phyloP scores from a whole-genome alignment of 257 asterid species.

The Salvia hispanica region DNA sequence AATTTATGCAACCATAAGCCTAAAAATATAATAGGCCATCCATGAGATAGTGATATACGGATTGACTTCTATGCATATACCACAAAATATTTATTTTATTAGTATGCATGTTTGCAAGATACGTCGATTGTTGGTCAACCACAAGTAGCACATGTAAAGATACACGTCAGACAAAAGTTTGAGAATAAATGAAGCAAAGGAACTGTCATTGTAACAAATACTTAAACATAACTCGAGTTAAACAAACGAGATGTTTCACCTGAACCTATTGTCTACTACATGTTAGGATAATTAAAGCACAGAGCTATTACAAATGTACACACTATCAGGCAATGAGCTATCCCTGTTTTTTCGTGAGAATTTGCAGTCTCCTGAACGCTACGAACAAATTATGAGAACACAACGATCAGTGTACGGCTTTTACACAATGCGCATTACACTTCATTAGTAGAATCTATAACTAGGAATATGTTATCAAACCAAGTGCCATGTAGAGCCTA shows the following conservation, averaged over 20 bases:
- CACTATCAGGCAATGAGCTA: constrained; percentile 21
- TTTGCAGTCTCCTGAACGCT: constrained; percentile 7
- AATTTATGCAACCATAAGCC: constrained; percentile 1
- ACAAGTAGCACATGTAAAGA: neutral
- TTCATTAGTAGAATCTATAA: constrained; percentile 16
- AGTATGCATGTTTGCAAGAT: neutral
- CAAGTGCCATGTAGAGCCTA: neutral
- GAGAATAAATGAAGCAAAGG: neutral
- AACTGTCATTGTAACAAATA: neutral
- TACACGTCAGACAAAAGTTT: neutral
- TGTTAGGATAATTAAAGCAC: constrained; percentile 26
- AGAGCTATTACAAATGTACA: constrained; percentile 39
- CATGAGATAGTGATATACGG: constrained; percentile 6
- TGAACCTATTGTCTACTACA: neutral
- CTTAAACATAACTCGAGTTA: constrained; percentile 3
- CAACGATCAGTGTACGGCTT: neutral
- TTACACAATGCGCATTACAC: constrained; percentile 7
- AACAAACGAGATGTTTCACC: constrained; percentile 18
- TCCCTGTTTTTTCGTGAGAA: constrained; percentile 5
- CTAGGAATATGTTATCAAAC: constrained; percentile 9
- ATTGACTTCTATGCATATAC: constrained; percentile 29
- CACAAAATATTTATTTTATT: neutral
- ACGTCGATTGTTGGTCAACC: constrained; percentile 1
- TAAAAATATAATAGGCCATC: neutral
- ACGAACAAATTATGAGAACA: neutral